Conservation (phyloP, 2,329 filamentous ascomycete genomes). For the Clonostachys byssicola region DNA sequence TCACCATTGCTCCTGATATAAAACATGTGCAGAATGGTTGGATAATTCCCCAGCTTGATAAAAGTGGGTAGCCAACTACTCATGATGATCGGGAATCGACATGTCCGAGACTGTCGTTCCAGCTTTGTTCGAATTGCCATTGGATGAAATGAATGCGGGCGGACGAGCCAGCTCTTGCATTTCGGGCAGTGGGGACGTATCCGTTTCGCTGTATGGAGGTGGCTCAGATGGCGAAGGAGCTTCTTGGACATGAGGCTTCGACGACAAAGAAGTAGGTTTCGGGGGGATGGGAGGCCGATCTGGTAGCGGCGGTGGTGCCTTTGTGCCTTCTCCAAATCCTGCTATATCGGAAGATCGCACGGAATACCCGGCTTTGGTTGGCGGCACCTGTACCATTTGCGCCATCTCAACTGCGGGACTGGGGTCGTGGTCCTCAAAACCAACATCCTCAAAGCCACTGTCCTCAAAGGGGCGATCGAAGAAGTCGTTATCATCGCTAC, state of each 20-base stretch:
- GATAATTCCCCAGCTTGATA: neutral
- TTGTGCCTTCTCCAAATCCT: constrained; percentile 1
- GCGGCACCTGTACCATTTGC: too few species aligned
- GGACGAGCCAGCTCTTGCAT: constrained; percentile 36
- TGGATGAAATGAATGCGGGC: constrained; percentile 13
- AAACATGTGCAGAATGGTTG: too few species aligned
- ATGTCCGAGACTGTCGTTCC: constrained; percentile 10
- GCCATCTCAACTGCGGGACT: too few species aligned
- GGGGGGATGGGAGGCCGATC: neutral
- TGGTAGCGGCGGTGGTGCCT: constrained; percentile 1
- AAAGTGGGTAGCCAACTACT: neutral
- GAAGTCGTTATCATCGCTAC: constrained; percentile 5
- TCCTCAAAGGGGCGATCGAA: neutral
- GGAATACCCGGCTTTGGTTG: too few species aligned
- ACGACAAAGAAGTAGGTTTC: neutral
- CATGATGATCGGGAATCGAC: constrained; percentile 21
- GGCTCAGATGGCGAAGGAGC: neutral
- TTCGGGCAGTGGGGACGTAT: constrained; percentile 26
- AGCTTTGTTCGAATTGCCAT: neutral
- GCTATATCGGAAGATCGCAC: too few species aligned
- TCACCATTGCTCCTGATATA: too few species aligned
- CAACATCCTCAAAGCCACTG: too few species aligned
- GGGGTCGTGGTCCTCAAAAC: too few species aligned
- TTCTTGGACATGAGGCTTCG: neutral
- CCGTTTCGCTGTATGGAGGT: neutral